These are phyloP conservation scores for Hondaea fermentalgiana DNA, from an alignment of 108 stramenopile species.

Conservation along the genomic window DNA sequence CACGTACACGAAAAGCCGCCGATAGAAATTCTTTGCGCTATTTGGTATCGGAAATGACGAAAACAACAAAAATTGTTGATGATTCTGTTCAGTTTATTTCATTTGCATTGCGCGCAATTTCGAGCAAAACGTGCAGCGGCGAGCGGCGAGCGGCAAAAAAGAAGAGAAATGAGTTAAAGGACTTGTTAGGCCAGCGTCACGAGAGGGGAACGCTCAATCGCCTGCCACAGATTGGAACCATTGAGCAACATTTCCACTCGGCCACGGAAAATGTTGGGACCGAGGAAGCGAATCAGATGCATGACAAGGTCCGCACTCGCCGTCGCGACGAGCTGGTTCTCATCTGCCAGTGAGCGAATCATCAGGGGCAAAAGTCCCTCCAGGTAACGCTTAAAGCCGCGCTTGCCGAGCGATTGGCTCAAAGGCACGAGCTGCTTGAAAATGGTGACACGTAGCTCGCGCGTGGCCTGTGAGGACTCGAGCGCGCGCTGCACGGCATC, in stretches of 20 bases:
- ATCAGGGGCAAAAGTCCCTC: conserved; percentile 24
- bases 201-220: neutral
- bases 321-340: neutral
- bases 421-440: conserved; percentile 35
- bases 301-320: neutral
- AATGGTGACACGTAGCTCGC: conserved; percentile 32
- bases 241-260: neutral
- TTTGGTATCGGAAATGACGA: no score
- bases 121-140: no score
- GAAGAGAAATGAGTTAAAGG: neutral
- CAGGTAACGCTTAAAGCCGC: conserved; percentile 34
- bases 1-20: no score
- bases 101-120: no score
- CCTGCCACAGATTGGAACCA: neutral
- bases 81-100: no score
- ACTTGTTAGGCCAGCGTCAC: neutral
- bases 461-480: neutral
- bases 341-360: neutral
- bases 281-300: neutral
- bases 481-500: conserved; percentile 25
- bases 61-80: no score
- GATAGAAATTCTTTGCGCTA: no score
- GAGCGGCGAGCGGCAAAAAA: no score
- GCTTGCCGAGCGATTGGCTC: conserved; percentile 31
- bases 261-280: neutral